Percentiles rank a stretch among this genome's conserved stretches.
Evolutionary conservation across 441 rosid genomes (phyloP).

Genomic region (Brassica hybrid): DNA sequence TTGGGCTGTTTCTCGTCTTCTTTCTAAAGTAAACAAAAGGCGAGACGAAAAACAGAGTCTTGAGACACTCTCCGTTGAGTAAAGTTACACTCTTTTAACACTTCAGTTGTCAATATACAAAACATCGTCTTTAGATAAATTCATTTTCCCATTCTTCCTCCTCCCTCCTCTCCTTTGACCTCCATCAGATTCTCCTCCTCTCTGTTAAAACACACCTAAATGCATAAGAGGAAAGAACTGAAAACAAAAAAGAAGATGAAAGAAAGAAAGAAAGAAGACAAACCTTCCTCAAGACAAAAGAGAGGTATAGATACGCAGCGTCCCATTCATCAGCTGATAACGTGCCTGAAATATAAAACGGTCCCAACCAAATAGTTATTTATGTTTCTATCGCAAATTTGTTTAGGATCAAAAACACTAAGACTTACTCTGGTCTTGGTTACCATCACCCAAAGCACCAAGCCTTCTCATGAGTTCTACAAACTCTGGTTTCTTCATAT

Average conservation of each 20-base stretch:
- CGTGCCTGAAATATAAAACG: constrained; percentile 56
- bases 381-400: neutral
- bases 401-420: neutral
- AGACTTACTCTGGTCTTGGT: constrained; percentile 79
- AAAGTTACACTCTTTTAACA: constrained; percentile 9
- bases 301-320: constrained; percentile 85
- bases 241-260: neutral
- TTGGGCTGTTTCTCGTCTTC: constrained; percentile 6
- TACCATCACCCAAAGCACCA: constrained; percentile 98
- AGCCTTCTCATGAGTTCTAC: constrained; percentile 87
- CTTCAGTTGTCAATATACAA: constrained; percentile 50
- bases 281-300: constrained; percentile 91
- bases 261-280: constrained; percentile 20
- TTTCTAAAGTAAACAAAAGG: constrained; percentile 24
- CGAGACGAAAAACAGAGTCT: constrained; percentile 28
- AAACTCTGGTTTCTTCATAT: constrained; percentile 74
- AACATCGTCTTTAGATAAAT: constrained; percentile 74
- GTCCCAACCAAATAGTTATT: neutral
- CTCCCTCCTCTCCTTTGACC: constrained; percentile 46
- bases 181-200: constrained; percentile 78
- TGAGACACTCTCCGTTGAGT: neutral
- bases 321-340: constrained; percentile 98
- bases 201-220: constrained; percentile 47
- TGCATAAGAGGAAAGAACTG: too few species aligned
- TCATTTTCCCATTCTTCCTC: constrained; percentile 82